Conservation (phyloP, 2,329 filamentous ascomycete species). For the Nemania diffusa region DNA sequence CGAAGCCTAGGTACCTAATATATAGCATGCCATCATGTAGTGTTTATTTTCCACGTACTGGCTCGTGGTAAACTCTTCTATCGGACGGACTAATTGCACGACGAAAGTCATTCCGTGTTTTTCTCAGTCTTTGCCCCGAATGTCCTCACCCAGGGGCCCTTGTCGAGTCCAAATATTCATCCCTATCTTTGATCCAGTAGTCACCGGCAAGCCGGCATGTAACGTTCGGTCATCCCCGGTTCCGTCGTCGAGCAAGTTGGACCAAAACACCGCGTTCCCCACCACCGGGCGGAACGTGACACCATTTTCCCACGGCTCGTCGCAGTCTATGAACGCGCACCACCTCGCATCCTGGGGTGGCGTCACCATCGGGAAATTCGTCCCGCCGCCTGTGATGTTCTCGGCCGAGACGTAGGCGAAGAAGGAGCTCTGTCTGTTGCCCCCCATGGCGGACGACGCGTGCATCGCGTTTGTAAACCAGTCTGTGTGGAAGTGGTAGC, state of each 20-base stretch:
- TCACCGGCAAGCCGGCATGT: conserved; percentile 60
- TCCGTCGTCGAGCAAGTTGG: conserved; percentile 55
- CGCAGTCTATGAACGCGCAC: conserved; percentile 60
- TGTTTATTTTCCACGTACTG: not conserved
- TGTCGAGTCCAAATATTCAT: conserved; percentile 65
- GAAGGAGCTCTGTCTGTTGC: conserved; percentile 59
- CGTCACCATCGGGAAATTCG: conserved; percentile 59
- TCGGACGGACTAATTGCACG: not conserved
- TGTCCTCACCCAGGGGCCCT: conserved; percentile 51
- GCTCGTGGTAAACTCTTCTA: not conserved
- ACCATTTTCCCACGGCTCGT: conserved; percentile 58
- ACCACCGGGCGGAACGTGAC: conserved; percentile 60
- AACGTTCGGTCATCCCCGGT: conserved; percentile 56
- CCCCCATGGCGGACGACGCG: conserved; percentile 53
- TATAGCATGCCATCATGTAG: not conserved
- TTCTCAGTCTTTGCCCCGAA: conserved; percentile 46
- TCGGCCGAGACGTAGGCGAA: conserved; percentile 59
- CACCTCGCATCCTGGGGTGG: conserved; percentile 53
- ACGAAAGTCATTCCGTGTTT: not conserved
- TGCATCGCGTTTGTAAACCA: conserved; percentile 58
- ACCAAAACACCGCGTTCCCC: conserved; percentile 62
- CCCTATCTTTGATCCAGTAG: conserved; percentile 59
- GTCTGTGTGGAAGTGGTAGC: conserved; percentile 62
- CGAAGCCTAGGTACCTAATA: too few relatives aligned
- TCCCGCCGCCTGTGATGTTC: conserved; percentile 58